Percentiles rank a stretch among this genome's conserved stretches.
Evolutionary conservation across 129 eudicot species (phyloP).

Genomic region (Daucus carota): DNA sequence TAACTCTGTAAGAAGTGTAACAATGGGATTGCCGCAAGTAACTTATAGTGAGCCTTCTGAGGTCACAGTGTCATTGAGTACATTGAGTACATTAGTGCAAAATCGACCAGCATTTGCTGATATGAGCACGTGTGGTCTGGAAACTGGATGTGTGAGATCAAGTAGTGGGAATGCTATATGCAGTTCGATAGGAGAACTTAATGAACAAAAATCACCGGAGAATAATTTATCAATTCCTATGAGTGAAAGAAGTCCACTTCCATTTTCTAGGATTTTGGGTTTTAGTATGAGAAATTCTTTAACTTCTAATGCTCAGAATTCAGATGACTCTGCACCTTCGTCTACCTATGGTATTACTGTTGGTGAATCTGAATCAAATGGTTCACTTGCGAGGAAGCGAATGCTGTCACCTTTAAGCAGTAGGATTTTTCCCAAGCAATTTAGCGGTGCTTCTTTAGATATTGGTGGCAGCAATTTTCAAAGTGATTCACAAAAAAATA

Average conservation of each 20-base stretch:
- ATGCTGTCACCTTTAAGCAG: constrained; percentile 54
- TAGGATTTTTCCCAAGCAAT: constrained; percentile 29
- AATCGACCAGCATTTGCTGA: constrained; percentile 21
- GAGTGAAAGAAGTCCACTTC: constrained; percentile 24
- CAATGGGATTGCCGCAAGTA: constrained; percentile 85
- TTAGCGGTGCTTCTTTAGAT: constrained; percentile 41
- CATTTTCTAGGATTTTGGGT: constrained; percentile 61
- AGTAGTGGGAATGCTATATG: constrained; percentile 19
- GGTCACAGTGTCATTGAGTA: constrained; percentile 23
- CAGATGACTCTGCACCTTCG: constrained; percentile 9
- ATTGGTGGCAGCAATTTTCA: constrained; percentile 23
- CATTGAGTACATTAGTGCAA: constrained; percentile 22
- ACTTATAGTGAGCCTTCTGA: constrained; percentile 31
- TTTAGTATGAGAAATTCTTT: constrained; percentile 29
- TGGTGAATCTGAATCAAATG: constrained; percentile 30
- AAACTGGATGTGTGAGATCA: constrained; percentile 21
- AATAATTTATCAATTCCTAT: constrained; percentile 26
- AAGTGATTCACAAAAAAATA: constrained; percentile 8
- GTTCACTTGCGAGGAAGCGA: constrained; percentile 48
- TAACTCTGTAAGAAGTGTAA: neutral
- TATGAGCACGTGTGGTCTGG: constrained; percentile 26
- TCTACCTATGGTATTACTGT: constrained; percentile 13
- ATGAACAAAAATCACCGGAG: constrained; percentile 23
- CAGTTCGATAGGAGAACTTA: constrained; percentile 28
- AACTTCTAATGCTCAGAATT: constrained; percentile 23